phyloP scores from a whole-genome alignment of 345 rosid genomes.

The Lagerstroemia speciosa region DNA sequence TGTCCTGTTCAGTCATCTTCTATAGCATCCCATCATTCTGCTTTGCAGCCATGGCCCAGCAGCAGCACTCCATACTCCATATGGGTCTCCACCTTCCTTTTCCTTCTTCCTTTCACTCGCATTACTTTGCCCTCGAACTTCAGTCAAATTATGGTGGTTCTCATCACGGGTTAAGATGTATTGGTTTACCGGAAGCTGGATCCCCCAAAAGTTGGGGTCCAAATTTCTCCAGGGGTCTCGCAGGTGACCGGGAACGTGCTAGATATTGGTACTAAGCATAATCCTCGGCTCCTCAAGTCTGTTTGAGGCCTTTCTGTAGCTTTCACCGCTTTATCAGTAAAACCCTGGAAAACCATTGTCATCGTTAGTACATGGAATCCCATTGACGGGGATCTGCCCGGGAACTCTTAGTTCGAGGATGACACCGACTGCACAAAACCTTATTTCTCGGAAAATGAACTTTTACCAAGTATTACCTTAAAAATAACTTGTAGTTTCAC shows the following conservation, averaged over 20 bases:
- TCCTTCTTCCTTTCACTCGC: no score
- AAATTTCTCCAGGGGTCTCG: constrained; percentile 54
- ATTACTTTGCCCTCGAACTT: no score
- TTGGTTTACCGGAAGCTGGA: constrained; percentile 32
- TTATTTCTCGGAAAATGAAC: neutral
- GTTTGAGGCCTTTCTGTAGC: constrained; percentile 34
- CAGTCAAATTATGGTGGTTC: neutral
- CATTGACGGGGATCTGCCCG: no score
- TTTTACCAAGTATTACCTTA: neutral
- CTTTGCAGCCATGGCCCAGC: constrained; percentile 3
- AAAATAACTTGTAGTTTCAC: no score
- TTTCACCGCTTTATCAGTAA: constrained; percentile 16
- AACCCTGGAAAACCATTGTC: constrained; percentile 19
- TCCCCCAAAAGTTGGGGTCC: constrained; percentile 78
- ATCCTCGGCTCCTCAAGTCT: constrained; percentile 71
- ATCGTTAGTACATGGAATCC: no score
- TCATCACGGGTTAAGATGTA: neutral
- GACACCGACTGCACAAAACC: no score
- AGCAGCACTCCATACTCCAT: no score
- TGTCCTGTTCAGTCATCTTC: neutral
- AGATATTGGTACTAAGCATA: constrained; percentile 74
- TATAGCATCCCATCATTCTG: constrained; percentile 2
- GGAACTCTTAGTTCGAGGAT: no score
- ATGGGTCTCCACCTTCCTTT: neutral
- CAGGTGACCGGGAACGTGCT: constrained; percentile 71